Percentiles rank a stretch among this genome's conserved stretches.
Conservation (phyloP, 805 yeast genomes). For the Sungouiozyma intestinalis region DNA sequence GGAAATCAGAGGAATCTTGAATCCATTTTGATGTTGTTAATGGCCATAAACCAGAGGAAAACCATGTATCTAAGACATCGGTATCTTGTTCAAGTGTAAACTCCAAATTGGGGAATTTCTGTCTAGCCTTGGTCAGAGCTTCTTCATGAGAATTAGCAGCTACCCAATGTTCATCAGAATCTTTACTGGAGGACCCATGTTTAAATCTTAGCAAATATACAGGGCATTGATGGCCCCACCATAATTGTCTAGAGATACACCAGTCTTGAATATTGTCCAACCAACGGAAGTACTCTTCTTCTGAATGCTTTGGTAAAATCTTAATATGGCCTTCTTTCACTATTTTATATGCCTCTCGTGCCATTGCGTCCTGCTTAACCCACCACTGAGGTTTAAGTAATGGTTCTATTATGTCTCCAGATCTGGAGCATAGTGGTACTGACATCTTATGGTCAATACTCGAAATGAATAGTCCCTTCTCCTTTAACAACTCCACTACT, state of each 20-base stretch:
- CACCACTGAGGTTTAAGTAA: slow-evolving; percentile 98
- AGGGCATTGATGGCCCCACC: slow-evolving; percentile 99
- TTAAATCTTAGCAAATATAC: slow-evolving; percentile 78
- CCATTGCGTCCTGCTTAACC: slow-evolving; percentile 85
- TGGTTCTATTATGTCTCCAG: slow-evolving; percentile 95
- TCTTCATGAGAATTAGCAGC: slow-evolving; percentile 76
- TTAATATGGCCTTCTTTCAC: slow-evolving; percentile 70
- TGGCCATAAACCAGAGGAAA: slow-evolving; percentile 97
- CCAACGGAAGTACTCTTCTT: slow-evolving; percentile 89
- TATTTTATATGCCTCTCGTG: slow-evolving; percentile 71
- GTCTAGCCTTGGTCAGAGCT: slow-evolving; percentile 69
- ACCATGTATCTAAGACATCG: slow-evolving; percentile 99
- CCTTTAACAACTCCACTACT: slow-evolving; percentile 70
- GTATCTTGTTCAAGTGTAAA: slow-evolving; percentile 84
- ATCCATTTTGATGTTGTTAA: slow-evolving; percentile 97
- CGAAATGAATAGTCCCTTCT: slow-evolving; percentile 59
- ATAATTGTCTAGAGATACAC: slow-evolving; percentile 90
- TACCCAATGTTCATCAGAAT: slow-evolving; percentile 50
- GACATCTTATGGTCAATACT: slow-evolving; percentile 91
- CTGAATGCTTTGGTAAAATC: slow-evolving; percentile 77
- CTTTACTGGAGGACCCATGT: slow-evolving; percentile 39
- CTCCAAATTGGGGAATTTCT: slow-evolving; percentile 54
- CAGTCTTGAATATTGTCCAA: slow-evolving; percentile 92
- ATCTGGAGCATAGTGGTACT: slow-evolving; percentile 88
- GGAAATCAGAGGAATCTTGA: slow-evolving; percentile 56